A percentile compares a stretch with the other conserved stretches of the same genome.
Conservation (phyloP, 257 asterid genomes). For the Rehmannia glutinosa region DNA sequence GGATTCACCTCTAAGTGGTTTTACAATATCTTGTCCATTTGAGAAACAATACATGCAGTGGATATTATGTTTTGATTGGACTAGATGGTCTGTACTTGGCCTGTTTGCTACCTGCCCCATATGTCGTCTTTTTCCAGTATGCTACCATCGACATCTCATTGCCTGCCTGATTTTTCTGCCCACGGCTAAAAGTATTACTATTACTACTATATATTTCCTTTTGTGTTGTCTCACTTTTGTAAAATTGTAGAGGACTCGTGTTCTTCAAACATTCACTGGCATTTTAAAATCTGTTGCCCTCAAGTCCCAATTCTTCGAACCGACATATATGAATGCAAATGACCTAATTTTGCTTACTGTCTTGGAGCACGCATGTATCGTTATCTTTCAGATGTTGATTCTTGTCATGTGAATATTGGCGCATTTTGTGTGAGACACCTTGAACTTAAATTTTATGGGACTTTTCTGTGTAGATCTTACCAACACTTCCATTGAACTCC, state of each 20-base stretch:
- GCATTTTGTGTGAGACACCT: background rate
- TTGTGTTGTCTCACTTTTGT: no score
- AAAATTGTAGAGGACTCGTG: no score
- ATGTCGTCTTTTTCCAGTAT: background rate
- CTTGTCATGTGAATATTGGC: background rate
- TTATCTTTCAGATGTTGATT: background rate
- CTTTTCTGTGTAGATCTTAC: background rate
- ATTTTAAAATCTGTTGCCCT: background rate
- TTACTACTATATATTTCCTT: no score
- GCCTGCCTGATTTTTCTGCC: background rate
- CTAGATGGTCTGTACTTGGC: background rate
- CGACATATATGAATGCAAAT: background rate
- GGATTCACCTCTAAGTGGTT: background rate
- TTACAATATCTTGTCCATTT: background rate
- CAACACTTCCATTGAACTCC: background rate
- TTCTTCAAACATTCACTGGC: no score
- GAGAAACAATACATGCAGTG: constrained; percentile 3
- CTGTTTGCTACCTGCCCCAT: background rate
- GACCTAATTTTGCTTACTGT: background rate
- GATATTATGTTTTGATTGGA: no score
- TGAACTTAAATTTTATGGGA: background rate
- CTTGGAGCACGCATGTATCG: background rate
- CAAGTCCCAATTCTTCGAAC: background rate
- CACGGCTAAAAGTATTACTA: no score
- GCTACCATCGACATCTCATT: background rate